Evolutionary conservation across 352 stramenopile genomes (phyloP), one percentile per base, ranked within the genome.

Genomic region (Blastocystis sp.): DNA sequence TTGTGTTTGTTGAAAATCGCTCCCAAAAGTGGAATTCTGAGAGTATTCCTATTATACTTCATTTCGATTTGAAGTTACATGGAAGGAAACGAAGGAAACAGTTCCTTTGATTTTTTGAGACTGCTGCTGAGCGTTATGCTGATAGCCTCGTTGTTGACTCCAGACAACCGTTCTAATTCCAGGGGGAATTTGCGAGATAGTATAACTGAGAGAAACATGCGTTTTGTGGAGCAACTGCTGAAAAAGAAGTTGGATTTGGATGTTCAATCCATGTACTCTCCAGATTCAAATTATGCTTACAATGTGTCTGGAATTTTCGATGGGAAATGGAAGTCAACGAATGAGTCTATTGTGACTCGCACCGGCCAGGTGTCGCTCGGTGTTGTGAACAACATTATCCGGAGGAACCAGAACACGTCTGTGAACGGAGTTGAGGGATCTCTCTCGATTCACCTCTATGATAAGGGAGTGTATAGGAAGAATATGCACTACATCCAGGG

Each of bases 221-320:
- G 34, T 11, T 62, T 47, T 37, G 69, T 62, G 24, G 13, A n/a
- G 43, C n/a, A 37, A 26, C 24, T 45, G 24, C 69, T 81, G 62
- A 13, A 62, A 43, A 81, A 64, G 26, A 59, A 65, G 24, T 26
- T 81, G 24, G 41, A 62, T n/a, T 45, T 37, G 37, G 69, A 81
- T n/a, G 39, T 81, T 9, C 9, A 37, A 34, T 37, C 16, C 16
- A 30, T 64, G 18, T 30, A 30, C 9, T n/a, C 50, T 18, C 18
- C 41, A 6, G 16, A n/a, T 24, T 30, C 30, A n/a, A 47, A 30
- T 9, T 81, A 65, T 34, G 45, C 69, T 62, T 81, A 81, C 45
- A 81, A 81, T 64, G 39, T 81, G n/a, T 81, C 69, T 20, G 69
- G 69, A 41, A 81, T 64, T 13, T 81, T 41, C 34, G 41, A 11